Base-by-base conservation (phyloP, 441 rosid species). In the California macrophylla region DNA sequence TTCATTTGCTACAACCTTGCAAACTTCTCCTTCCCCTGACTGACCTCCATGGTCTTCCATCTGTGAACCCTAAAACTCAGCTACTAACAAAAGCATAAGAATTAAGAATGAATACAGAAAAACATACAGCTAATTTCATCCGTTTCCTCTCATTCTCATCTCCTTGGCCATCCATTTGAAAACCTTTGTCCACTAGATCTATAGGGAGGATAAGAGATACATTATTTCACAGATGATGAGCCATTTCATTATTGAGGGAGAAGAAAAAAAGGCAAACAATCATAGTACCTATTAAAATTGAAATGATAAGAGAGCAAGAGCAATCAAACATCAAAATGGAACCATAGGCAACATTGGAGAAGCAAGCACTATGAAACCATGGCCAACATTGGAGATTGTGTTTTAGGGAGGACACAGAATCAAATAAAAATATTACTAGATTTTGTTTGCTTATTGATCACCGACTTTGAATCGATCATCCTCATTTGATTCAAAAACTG, bases 121-220 rank as follows among this genome's bases (percentile, higher is more conserved):
- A 36, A 42, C 81, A 28, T 82, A 88, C 94, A 16, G 75, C 76
- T 13, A 80, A 62, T 73, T 79, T 86, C 83, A 77, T 69, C 79
- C 90, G 97, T 80, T 87, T 89, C 73, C 85, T 80, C 58, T 8
- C 28, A 29, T 62, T 73, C 72, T 76, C 84, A 61, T 73, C 64
- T 65, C 77, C 79, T 66, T 73, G 84, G 15, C 66, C 76, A 54
- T 84, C 89, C 92, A 89, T 86, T 45, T 70, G 24, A 42, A 42
- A 74, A 7, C 21, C n/a, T 9, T 34, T 24, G 47, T 15, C 32
- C 1, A 10, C 2, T 42, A 12, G 50, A 42, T 12, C 50, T 42
- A 73, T 23, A 13, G 40, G 40, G 8, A 34, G 40, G 40, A 34
- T 34, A 34, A 34, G 8, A 9, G 1, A 34, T 1, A 50, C 25